Base-by-base conservation (phyloP, 805 yeast species). In the Wickerhamiella allomyrinae region DNA sequence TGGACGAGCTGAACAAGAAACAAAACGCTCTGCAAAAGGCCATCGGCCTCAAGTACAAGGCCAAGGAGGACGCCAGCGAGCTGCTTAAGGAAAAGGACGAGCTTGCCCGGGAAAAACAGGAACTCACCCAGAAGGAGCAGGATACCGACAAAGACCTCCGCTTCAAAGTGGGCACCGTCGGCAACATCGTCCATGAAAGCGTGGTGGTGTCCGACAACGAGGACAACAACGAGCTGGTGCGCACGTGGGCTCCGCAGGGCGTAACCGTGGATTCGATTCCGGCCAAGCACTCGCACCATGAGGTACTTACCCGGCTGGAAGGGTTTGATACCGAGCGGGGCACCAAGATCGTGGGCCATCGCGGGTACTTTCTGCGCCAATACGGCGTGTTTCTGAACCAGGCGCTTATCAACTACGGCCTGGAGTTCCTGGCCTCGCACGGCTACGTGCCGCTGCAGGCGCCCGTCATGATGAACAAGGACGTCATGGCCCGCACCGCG, bases 281-380 rank as follows among this genome's bases (percentile, higher is more conserved):
- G 54, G 89, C 79, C 39, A 79, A 93, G 41, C 73, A 89, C 60
- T 87, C 97, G 24, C 98, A 91, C 62, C 97, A 91, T 60, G 98
- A 91, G 69, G 79, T 91, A 42, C 70, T 91, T 52, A 72, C 93
- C 55, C 79, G 96, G 67, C 71, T 91, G 53, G 96, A 91, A 60
- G 98, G 98, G 51, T 91, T 87, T 63, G 98, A 91, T 61, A 96
- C 96, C 52, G 97, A 91, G 67, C 81, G 98, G 69, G 98, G 98
- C 64, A 94, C 85, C 47, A 84, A 85, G 68, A 79, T 91, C 53
- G 87, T 89, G 46, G 98, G 98, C 53, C 98, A 91, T 73, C 84
- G 98, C 69, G 98, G 98, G 51, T 91, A 85, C 68, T 91, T 91
- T 67, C 71, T 91, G 60, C 79, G 95, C 70, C 79, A 80, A 62